These are phyloP conservation scores for Escallonia rubra DNA, from an alignment of 129 eudicot genomes.

Conservation along the genomic window DNA sequence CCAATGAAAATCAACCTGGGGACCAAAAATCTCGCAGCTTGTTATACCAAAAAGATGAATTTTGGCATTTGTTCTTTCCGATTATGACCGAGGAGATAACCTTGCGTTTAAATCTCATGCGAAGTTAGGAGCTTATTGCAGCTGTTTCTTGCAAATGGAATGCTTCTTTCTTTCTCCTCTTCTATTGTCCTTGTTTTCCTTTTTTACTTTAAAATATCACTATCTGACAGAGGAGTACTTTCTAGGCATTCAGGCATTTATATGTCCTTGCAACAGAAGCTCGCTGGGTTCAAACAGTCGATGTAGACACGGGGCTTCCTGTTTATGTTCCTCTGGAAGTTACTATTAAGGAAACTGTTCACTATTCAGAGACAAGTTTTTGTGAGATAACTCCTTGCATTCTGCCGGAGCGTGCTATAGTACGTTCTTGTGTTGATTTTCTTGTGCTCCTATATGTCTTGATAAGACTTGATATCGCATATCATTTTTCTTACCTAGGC, in stretches of 20 bases:
- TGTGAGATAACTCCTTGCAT: constrained; percentile 96
- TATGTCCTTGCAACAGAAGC: constrained; percentile 98
- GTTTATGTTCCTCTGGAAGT: constrained; percentile 96
- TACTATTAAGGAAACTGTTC: constrained; percentile 72
- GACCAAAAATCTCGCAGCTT: no score
- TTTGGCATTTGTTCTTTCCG: no score
- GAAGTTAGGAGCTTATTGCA: no score
- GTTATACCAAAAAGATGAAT: no score
- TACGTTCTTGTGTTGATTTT: constrained; percentile 30
- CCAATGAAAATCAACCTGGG: no score
- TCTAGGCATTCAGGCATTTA: constrained; percentile 89
- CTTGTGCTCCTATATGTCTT: not conserved
- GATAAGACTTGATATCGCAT: not conserved
- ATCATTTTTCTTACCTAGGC: no score
- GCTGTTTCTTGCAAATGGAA: not conserved
- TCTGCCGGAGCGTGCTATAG: constrained; percentile 89
- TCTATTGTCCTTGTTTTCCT: not conserved
- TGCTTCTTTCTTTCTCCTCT: not conserved
- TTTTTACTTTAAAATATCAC: not conserved
- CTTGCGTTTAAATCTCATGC: no score
- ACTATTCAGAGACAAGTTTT: constrained; percentile 85
- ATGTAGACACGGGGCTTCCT: constrained; percentile 88
- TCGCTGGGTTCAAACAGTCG: constrained; percentile 98
- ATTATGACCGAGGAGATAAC: no score
- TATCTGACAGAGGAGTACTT: constrained; percentile 6